phyloP scores from a whole-genome alignment of 2,329 filamentous ascomycete genomes.

The Ilyonectria sp. region DNA sequence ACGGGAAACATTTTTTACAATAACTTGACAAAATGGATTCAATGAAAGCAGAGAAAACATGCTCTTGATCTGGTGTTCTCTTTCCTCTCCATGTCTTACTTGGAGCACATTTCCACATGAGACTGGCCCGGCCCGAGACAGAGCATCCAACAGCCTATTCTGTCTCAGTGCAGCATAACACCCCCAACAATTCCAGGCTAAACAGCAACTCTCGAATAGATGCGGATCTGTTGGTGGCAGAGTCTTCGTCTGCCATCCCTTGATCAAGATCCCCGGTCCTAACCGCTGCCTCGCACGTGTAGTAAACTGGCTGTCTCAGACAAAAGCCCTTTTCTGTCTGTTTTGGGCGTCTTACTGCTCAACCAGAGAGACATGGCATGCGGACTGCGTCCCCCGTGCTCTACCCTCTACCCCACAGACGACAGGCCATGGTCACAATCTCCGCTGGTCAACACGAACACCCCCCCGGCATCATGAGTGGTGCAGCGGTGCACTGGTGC shows the following conservation, averaged over 20 bases:
- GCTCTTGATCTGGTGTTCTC: neutral
- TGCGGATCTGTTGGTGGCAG: neutral
- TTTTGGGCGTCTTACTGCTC: neutral
- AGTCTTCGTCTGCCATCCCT: too few relatives aligned
- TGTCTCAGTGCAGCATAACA: neutral
- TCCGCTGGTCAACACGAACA: conserved; percentile 4
- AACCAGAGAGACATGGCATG: neutral
- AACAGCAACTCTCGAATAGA: neutral
- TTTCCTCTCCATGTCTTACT: neutral
- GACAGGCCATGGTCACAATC: neutral
- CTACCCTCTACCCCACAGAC: conserved; percentile 12
- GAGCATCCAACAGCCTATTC: neutral
- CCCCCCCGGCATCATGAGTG: neutral
- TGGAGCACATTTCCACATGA: neutral
- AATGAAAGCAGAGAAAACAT: neutral
- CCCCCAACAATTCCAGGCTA: too few relatives aligned
- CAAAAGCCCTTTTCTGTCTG: neutral
- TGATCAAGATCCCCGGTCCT: neutral
- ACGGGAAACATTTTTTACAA: neutral
- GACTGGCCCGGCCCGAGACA: neutral
- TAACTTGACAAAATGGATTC: neutral
- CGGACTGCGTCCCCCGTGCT: neutral
- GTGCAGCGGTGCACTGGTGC: conserved; percentile 1
- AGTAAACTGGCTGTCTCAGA: neutral
- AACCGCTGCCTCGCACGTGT: neutral